These are phyloP conservation scores for Kluyveromyces dobzhanskii DNA, from an alignment of 805 yeast species.

Conservation along the genomic window DNA sequence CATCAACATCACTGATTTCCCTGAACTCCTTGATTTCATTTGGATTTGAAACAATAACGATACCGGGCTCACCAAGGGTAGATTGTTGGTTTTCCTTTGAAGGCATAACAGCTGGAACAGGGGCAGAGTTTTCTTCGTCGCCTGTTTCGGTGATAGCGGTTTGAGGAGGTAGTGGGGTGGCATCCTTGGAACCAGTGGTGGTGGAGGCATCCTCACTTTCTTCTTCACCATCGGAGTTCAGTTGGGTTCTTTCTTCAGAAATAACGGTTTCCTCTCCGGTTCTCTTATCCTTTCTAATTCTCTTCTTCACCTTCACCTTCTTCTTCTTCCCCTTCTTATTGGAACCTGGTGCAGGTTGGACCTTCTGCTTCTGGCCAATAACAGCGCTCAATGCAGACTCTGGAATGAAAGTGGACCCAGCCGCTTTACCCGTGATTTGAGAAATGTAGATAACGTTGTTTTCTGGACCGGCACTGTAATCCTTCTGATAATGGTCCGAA, in stretches of 20 bases:
- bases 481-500: conserved; percentile 18
- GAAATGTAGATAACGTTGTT: conserved; percentile 30
- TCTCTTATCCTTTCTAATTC: conserved; percentile 31
- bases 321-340: conserved; percentile 17
- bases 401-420: conserved; percentile 12
- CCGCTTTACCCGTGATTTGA: conserved; percentile 11
- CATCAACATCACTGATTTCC: conserved; percentile 47
- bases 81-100: conserved; percentile 32
- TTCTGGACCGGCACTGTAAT: conserved; percentile 20
- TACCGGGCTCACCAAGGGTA: conserved; percentile 64
- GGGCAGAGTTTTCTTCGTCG: conserved; percentile 10
- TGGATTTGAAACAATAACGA: conserved; percentile 43
- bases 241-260: conserved; percentile 23
- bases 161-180: conserved; percentile 14
- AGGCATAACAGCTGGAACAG: conserved; percentile 35
- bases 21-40: conserved; percentile 58
- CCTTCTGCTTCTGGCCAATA: conserved; percentile 5
- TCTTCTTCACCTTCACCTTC: conserved; percentile 31
- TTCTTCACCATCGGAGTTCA: conserved; percentile 14
- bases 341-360: conserved; percentile 8
- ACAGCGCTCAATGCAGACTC: conserved; percentile 12
- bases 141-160: conserved; percentile 10
- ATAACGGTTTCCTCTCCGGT: conserved; percentile 35
- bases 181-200: conserved; percentile 11
- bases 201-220: conserved; percentile 9